A percentile compares a stretch with the other conserved stretches of the same genome.
Evolutionary conservation across 768 basidiomycete genomes (phyloP).

Genomic region (Austroboletus eburneus): DNA sequence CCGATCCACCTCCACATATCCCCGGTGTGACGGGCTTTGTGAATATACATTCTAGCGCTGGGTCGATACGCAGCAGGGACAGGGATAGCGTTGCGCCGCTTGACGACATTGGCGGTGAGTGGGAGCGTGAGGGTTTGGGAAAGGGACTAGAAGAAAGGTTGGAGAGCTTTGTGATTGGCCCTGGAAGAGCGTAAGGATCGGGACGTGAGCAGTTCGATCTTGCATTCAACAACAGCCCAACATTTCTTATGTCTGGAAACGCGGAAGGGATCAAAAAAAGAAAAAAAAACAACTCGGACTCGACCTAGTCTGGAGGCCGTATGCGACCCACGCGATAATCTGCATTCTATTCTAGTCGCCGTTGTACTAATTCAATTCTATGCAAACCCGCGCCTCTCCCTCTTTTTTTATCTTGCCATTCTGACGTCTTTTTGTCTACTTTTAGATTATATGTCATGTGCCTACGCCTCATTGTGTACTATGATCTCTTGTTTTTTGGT

Average conservation of each 20-base stretch:
- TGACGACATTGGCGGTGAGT: slow-evolving; percentile 77
- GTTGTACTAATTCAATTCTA: slow-evolving; percentile 26
- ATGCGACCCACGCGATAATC: too few relatives aligned
- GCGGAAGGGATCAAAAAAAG: slow-evolving; percentile 2
- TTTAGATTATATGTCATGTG: slow-evolving; percentile 1
- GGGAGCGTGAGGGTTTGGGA: slow-evolving; percentile 83
- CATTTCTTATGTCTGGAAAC: not conserved
- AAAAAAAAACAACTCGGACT: too few relatives aligned
- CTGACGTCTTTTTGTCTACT: not conserved
- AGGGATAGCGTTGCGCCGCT: slow-evolving; percentile 44
- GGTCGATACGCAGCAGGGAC: slow-evolving; percentile 26
- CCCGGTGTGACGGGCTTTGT: slow-evolving; percentile 50
- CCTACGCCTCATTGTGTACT: too few relatives aligned
- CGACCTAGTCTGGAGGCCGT: too few relatives aligned
- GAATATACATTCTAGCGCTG: slow-evolving; percentile 24
- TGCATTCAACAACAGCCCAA: not conserved
- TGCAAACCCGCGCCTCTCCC: slow-evolving; percentile 13
- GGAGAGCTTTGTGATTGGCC: slow-evolving; percentile 48
- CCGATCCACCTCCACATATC: slow-evolving; percentile 73
- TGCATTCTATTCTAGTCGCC: slow-evolving; percentile 23
- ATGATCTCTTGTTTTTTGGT: too few relatives aligned
- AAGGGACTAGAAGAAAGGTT: slow-evolving; percentile 79
- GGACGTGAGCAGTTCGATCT: too few relatives aligned
- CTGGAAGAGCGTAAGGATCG: slow-evolving; percentile 20
- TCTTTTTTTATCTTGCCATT: slow-evolving; percentile 3